Evolutionary conservation across 257 asterid genomes (phyloP).

Genomic region (Handroanthus guayacan): DNA sequence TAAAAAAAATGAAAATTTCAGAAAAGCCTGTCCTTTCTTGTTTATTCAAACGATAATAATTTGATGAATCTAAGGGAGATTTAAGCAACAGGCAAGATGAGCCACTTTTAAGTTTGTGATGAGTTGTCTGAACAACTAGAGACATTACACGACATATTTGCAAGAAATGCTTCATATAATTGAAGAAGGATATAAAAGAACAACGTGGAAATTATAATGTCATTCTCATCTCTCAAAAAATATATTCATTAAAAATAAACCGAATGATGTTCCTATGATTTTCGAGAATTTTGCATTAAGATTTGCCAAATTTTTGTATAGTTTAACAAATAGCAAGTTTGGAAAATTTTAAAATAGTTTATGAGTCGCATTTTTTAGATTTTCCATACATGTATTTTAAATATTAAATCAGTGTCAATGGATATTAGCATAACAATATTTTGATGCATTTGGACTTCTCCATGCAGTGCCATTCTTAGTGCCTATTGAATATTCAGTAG

Average conservation of each 20-base stretch:
- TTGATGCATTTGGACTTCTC: too few relatives aligned
- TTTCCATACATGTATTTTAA: too few relatives aligned
- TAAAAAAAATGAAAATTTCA: neutral
- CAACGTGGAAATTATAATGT: slow-evolving; percentile 19
- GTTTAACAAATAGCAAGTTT: too few relatives aligned
- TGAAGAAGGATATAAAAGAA: neutral
- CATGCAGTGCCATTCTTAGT: too few relatives aligned
- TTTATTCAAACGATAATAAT: neutral
- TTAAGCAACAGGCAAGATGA: neutral
- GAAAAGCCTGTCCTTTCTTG: neutral
- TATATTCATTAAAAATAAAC: neutral
- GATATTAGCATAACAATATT: too few relatives aligned
- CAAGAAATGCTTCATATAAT: slow-evolving; percentile 19
- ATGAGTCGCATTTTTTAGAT: too few relatives aligned
- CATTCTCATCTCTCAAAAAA: too few relatives aligned
- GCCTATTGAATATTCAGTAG: too few relatives aligned
- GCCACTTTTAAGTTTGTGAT: slow-evolving; percentile 12
- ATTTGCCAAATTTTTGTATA: too few relatives aligned
- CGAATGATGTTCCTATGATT: neutral
- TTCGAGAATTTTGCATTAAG: too few relatives aligned
- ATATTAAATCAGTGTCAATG: too few relatives aligned
- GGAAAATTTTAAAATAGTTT: too few relatives aligned
- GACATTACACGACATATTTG: slow-evolving; percentile 31
- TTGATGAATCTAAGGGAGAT: slow-evolving; percentile 6
- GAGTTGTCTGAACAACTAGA: slow-evolving; percentile 27